Conservation (phyloP, 208 protist species). For the Leishmania arabica region DNA sequence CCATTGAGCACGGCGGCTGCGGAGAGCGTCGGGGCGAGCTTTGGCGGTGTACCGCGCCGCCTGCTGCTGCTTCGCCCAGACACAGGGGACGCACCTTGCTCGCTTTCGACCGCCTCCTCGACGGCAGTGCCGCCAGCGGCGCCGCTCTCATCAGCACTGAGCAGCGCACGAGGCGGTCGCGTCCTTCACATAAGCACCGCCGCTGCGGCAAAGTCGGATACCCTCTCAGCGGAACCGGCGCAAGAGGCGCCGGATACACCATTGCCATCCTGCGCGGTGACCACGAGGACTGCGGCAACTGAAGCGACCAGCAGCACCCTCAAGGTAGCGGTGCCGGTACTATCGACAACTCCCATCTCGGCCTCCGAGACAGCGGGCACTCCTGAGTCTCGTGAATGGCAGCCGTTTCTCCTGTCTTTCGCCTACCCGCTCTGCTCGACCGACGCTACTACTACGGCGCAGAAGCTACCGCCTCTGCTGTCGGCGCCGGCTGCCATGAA, state of each 20-base stretch:
- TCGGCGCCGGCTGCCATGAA: neutral
- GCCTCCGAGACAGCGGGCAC: neutral
- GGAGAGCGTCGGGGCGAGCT: neutral
- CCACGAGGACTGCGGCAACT: neutral
- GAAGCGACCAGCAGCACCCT: neutral
- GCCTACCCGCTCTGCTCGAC: neutral
- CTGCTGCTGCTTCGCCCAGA: slow-evolving; percentile 4
- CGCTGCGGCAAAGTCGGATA: neutral
- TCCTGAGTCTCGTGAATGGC: neutral
- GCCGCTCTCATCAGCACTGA: neutral
- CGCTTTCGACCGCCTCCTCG: neutral
- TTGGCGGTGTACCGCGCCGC: neutral
- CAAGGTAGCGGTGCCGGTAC: neutral
- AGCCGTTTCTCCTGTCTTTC: slow-evolving; percentile 9
- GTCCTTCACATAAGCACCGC: neutral
- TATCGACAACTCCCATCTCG: neutral
- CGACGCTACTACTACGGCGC: neutral
- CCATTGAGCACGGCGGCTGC: neutral
- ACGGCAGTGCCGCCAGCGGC: neutral
- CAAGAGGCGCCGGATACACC: neutral
- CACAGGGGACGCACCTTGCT: neutral
- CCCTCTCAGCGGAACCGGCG: neutral
- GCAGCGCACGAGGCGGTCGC: neutral
- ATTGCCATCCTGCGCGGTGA: neutral
- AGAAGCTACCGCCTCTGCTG: neutral